Conservation (phyloP, 495 filamentous ascomycete genomes). For the Pseudoneurospora amorphoporcata region DNA sequence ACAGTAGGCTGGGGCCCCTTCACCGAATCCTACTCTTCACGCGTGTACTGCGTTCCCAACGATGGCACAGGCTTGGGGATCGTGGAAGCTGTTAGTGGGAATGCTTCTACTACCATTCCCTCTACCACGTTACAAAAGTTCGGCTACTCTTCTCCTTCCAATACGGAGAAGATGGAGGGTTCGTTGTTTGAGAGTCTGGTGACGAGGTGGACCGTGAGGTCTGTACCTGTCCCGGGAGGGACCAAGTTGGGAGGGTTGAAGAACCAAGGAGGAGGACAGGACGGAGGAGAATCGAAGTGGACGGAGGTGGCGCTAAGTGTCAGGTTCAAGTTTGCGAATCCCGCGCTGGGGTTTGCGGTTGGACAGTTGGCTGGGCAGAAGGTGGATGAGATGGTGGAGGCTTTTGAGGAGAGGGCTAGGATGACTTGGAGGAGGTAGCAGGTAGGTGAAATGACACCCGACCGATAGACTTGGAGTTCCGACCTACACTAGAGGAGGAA, state of each 20-base stretch:
- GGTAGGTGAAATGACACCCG: too few species aligned
- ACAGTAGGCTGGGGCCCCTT: constrained; percentile 75
- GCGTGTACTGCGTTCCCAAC: constrained; percentile 62
- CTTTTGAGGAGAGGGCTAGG: constrained; percentile 75
- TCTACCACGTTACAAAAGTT: constrained; percentile 27
- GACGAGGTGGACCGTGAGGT: constrained; percentile 62
- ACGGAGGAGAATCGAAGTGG: too few species aligned
- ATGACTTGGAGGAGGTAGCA: constrained; percentile 40
- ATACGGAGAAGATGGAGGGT: constrained; percentile 26
- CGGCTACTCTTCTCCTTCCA: constrained; percentile 7
- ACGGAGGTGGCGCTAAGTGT: constrained; percentile 68
- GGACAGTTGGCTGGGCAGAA: constrained; percentile 72
- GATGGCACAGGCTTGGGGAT: constrained; percentile 22
- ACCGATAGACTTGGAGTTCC: neutral
- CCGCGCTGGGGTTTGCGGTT: constrained; percentile 71
- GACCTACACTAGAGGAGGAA: constrained; percentile 8
- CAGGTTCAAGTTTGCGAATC: constrained; percentile 73
- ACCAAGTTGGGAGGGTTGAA: constrained; percentile 5
- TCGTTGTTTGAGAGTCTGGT: constrained; percentile 61
- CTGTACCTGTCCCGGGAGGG: constrained; percentile 16
- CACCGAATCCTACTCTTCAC: constrained; percentile 68
- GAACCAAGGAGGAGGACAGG: constrained; percentile 14
- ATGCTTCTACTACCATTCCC: constrained; percentile 34
- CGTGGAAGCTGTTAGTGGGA: constrained; percentile 74
- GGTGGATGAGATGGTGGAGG: constrained; percentile 78